phyloP scores from a whole-genome alignment of 1,284 basidiomycete species.

The Moniliella sp. region DNA sequence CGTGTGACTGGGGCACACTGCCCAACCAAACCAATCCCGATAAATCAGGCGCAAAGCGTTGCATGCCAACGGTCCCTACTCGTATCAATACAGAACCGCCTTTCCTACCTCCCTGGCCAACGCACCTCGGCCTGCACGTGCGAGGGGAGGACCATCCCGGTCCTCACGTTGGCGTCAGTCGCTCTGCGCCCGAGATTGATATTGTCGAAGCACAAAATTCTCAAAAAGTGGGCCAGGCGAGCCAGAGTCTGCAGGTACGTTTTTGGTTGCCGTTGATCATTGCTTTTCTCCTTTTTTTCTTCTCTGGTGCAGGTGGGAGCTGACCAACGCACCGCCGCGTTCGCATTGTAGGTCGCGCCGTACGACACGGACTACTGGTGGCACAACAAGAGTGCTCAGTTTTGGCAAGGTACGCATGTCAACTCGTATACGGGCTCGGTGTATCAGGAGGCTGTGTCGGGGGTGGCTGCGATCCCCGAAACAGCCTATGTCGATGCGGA shows the following conservation, averaged over 20 bases:
- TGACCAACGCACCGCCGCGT: too few species aligned
- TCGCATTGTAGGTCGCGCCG: too few species aligned
- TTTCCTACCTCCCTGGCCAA: conserved; percentile 20
- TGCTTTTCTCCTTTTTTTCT: too few species aligned
- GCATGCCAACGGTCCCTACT: conserved; percentile 17
- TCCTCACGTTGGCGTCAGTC: conserved; percentile 20
- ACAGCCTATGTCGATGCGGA: conserved; percentile 14
- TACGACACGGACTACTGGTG: too few species aligned
- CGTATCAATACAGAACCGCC: conserved; percentile 3
- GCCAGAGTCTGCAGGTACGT: conserved; percentile 31
- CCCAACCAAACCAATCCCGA: conserved; percentile 18
- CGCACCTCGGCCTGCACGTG: conserved; percentile 24
- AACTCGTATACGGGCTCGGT: conserved; percentile 26
- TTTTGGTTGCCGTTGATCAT: too few species aligned
- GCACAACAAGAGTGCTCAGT: too few species aligned
- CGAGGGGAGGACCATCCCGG: conserved; percentile 21
- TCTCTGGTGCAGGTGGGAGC: too few species aligned
- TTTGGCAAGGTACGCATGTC: too few species aligned
- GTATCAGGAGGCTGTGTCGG: conserved; percentile 32
- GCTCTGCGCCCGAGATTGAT: conserved; percentile 31
- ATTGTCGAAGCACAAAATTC: conserved; percentile 34
- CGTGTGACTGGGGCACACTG: conserved; percentile 29
- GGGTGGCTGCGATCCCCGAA: conserved; percentile 16
- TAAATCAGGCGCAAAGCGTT: conserved; percentile 11
- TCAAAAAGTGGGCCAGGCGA: conserved; percentile 8